Evolutionary conservation across 495 filamentous ascomycete species (phyloP).

Genomic region (Entonaema liquescens): DNA sequence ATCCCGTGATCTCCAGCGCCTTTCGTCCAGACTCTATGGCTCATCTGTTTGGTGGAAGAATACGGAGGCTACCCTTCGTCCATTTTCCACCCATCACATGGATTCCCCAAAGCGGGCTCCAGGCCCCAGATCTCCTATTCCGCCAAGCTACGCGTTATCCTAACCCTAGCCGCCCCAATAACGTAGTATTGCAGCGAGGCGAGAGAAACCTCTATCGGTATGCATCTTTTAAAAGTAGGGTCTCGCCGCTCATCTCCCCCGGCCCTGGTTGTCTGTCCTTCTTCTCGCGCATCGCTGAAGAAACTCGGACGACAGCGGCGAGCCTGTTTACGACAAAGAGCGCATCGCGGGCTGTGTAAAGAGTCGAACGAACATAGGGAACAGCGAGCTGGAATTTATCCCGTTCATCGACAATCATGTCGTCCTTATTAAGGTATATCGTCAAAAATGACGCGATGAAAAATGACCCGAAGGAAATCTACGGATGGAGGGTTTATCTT

Average conservation of each 20-base stretch:
- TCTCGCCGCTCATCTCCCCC: conserved; percentile 27
- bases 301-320: conserved; percentile 9
- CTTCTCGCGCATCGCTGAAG: conserved; percentile 22
- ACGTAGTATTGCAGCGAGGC: conserved; percentile 39
- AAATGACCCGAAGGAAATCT: conserved; percentile 76
- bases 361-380: conserved; percentile 3
- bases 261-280: conserved; percentile 1
- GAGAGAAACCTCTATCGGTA: conserved; percentile 27
- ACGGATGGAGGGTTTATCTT: conserved; percentile 77
- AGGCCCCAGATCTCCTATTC: conserved; percentile 22
- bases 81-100: conserved; percentile 39
- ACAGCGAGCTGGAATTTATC: conserved; percentile 24
- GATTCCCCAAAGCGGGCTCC: conserved; percentile 2
- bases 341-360: not conserved
- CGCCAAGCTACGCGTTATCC: conserved; percentile 15
- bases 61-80: conserved; percentile 12
- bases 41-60: conserved; percentile 46
- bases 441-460: conserved; percentile 84
- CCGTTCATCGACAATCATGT: conserved; percentile 32
- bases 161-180: conserved; percentile 20
- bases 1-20: conserved; percentile 20
- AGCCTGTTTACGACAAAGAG: conserved; percentile 12
- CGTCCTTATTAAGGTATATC: conserved; percentile 65
- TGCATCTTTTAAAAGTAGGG: conserved; percentile 33
- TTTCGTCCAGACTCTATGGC: conserved; percentile 14